Base-by-base conservation (phyloP, 1,284 basidiomycete genomes). In the Ganoderma meredithae region DNA sequence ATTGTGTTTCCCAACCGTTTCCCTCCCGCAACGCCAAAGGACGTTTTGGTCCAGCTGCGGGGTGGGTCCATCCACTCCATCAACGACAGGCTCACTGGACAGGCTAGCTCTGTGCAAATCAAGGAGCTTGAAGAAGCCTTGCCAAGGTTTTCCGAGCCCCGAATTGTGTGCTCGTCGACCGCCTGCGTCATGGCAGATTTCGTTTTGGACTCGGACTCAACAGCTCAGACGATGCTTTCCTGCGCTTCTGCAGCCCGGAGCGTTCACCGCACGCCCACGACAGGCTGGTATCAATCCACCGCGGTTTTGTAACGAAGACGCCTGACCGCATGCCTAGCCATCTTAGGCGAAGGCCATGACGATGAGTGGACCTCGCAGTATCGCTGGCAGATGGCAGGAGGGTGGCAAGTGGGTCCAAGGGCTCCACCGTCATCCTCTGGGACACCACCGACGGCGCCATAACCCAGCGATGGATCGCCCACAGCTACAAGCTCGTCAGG, bases 351-450 rank as follows among this genome's bases (percentile, higher is more conserved):
- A 8, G 33, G 55, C 40, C 72, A 75, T 41, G 56, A 22, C 0
- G 59, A 61, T 8, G n/a, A 12, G 65, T 31, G 2, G 52, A 71
- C 5, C 60, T 74, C 7, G 63, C 70, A 1, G 71, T 68, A 58
- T 74, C 73, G 0, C 70, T 71, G n/a, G n/a, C n/a, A 12, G 70
- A 76, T 52, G 69, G 73, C n/a, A n/a, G n/a, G n/a, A n/a, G n/a
- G n/a, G n/a, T n/a, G n/a, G n/a, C n/a, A n/a, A n/a, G n/a, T n/a
- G n/a, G n/a, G n/a, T 73, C 74, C 2, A 61, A 66, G 10, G 70
- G 73, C 64, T 43, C 58, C 5, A 69, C 69, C 5, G 64, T 71
- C 41, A 62, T 66, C 13, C 47, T 74, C 31, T 72, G 65, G 71
- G 63, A 69, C 56, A 25, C 44, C 3, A 25, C 44, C 1, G 33